phyloP scores from a whole-genome alignment of 768 basidiomycete genomes.

The Cubamyces sp. region DNA sequence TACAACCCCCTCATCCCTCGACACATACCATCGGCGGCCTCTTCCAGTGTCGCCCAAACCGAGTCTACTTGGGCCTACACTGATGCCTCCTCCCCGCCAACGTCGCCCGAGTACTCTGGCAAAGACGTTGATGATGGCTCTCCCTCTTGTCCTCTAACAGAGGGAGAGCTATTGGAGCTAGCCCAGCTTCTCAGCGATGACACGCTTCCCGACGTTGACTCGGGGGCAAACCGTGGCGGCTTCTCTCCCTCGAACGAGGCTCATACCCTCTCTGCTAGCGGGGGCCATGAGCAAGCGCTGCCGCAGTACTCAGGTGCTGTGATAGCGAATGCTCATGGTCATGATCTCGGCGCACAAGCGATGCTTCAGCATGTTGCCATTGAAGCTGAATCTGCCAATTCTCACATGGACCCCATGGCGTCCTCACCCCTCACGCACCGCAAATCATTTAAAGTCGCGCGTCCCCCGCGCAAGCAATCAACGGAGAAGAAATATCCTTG shows the following conservation, averaged over 20 bases:
- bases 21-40: not conserved
- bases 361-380: not conserved
- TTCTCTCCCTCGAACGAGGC: too few relatives aligned
- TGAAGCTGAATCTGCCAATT: not conserved
- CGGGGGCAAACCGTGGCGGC: too few relatives aligned
- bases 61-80: not conserved
- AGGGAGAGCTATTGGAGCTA: not conserved
- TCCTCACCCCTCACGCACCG: not conserved
- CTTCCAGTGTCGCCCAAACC: not conserved
- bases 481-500: not conserved
- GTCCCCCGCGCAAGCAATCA: not conserved
- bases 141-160: not conserved
- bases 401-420: not conserved
- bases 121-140: not conserved
- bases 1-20: not conserved
- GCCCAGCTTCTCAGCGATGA: not conserved
- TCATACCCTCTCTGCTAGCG: too few relatives aligned
- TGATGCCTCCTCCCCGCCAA: not conserved
- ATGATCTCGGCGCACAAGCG: not conserved
- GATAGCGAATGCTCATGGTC: conserved; percentile 5
- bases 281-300: not conserved
- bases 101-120: not conserved
- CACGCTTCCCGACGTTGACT: too few relatives aligned
- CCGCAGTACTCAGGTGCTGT: conserved; percentile 6
- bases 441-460: not conserved